These are phyloP conservation scores for Suillus lakei DNA, from an alignment of 768 basidiomycete genomes.

Conservation along the genomic window DNA sequence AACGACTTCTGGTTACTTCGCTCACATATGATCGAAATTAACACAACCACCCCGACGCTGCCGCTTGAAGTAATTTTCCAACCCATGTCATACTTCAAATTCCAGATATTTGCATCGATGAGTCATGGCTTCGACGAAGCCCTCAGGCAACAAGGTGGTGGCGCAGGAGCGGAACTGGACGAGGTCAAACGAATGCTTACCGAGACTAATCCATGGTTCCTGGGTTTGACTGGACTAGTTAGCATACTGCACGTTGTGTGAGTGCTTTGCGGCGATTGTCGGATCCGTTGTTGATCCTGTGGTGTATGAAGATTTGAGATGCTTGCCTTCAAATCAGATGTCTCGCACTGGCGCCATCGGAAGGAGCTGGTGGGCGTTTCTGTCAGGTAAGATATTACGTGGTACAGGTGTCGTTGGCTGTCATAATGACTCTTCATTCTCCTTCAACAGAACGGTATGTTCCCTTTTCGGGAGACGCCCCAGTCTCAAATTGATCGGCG, in stretches of 20 bases:
- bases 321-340: conserved; percentile 94
- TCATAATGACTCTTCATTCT: conserved; percentile 22
- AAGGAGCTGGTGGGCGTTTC: conserved; percentile 96
- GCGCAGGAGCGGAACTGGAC: conserved; percentile 76
- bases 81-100: conserved; percentile 86
- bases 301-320: conserved; percentile 76
- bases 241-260: conserved; percentile 87
- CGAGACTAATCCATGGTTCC: conserved; percentile 88
- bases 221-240: conserved; percentile 83
- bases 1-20: conserved; percentile 96
- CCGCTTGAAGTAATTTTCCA: conserved; percentile 85
- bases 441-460: conserved; percentile 56
- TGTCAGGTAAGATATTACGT: conserved; percentile 62
- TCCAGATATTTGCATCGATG: conserved; percentile 85
- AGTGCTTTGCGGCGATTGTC: conserved; percentile 35
- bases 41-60: conserved; percentile 75
- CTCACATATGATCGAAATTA: conserved; percentile 83
- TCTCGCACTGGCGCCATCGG: conserved; percentile 94
- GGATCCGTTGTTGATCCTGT: conserved; percentile 16
- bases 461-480: conserved; percentile 13
- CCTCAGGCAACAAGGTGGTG: conserved; percentile 71
- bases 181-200: conserved; percentile 95
- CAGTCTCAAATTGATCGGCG: conserved; percentile 16
- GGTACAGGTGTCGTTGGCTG: conserved; percentile 10
- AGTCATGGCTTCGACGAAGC: conserved; percentile 88